Evolutionary conservation across 495 filamentous ascomycete species (phyloP), one percentile per base, ranked within the genome.

Genomic region (Penicillium herquei): DNA sequence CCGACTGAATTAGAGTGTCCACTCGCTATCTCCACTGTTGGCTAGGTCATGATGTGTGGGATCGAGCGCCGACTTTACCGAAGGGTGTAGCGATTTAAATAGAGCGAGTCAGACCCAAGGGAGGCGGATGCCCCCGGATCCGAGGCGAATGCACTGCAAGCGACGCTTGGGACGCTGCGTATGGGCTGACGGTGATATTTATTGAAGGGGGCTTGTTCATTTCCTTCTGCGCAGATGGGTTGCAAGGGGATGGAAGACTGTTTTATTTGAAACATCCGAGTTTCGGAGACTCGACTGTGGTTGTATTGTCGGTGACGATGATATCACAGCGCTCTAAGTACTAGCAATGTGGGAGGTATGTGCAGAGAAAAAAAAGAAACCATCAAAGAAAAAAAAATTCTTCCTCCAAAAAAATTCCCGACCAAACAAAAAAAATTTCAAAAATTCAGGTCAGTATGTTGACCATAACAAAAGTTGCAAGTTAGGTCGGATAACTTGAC

Each of bases 261-360:
- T 3, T 46, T 46, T 46, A 33, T 46, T 46, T 46, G 43, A 46
- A 46, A 46, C 43, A 8, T 30, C 26, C 43, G 43, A 44, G 16
- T 12, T 13, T 37, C 26, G 42, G 42, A 6, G 26, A 46, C 39
- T 21, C 43, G 7, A 18, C 16, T 9, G 46, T n/a, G 34, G 12
- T 37, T 37, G 34, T 37, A 37, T 37, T 45, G 21, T 32, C 21
- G 41, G 17, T 46, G 43, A 14, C n/a, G 43, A 46, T 32, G 13
- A 13, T 30, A 43, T 43, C 40, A 43, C n/a, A 18, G 12, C 6
- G 13, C 26, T 46, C 26, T 46, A 46, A 32, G 14, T 30, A 11
- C n/a, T 49, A 39, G 47, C 32, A 7, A 39, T 14, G 9, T 14
- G 4, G 26, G 21, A 34, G 26, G 34, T 37, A 51, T 40, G 49